phyloP scores from a whole-genome alignment of 2,329 filamentous ascomycete genomes.

The Apiospora pterosperma region DNA sequence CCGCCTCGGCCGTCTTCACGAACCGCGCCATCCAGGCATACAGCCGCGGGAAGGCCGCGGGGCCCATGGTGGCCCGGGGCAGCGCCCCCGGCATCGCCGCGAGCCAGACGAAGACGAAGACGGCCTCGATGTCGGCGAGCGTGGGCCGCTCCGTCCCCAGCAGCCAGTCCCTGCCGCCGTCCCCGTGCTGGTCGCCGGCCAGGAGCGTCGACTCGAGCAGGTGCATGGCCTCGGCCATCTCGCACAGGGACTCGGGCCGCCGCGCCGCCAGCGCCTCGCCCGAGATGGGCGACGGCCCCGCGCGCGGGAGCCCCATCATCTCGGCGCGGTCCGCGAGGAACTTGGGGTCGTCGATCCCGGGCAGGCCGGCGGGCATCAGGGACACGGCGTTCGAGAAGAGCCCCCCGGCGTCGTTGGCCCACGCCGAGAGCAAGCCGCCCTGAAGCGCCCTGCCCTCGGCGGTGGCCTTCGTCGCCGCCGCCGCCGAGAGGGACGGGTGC shows the following conservation, averaged over 20 bases:
- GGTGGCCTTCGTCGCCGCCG: slow-evolving; percentile 15
- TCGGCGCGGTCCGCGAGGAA: slow-evolving; percentile 57
- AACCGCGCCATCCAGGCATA: slow-evolving; percentile 66
- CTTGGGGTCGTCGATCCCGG: slow-evolving; percentile 50
- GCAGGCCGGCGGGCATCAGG: slow-evolving; percentile 54
- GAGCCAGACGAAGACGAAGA: slow-evolving; percentile 69
- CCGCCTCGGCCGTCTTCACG: slow-evolving; percentile 39
- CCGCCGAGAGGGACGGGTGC: slow-evolving; percentile 32
- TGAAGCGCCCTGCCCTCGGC: slow-evolving; percentile 45
- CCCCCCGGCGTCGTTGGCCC: slow-evolving; percentile 51
- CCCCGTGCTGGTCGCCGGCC: slow-evolving; percentile 63
- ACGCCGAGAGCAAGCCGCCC: slow-evolving; percentile 48
- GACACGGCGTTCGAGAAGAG: slow-evolving; percentile 51
- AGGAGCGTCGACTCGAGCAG: slow-evolving; percentile 61
- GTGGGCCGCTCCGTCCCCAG: slow-evolving; percentile 46
- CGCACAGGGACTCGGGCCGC: slow-evolving; percentile 53
- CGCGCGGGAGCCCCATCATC: slow-evolving; percentile 26
- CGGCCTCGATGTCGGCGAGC: slow-evolving; percentile 65
- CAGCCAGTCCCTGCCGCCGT: slow-evolving; percentile 65
- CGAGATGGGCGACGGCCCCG: slow-evolving; percentile 16
- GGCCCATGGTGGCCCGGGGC: slow-evolving; percentile 47
- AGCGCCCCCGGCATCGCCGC: slow-evolving; percentile 51
- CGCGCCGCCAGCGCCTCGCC: slow-evolving; percentile 19
- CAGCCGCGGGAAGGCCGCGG: slow-evolving; percentile 52
- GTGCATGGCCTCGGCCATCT: slow-evolving; percentile 51